Evolutionary conservation across 2,329 filamentous ascomycete species (phyloP).

Genomic region (Colletotrichum plurivorum): DNA sequence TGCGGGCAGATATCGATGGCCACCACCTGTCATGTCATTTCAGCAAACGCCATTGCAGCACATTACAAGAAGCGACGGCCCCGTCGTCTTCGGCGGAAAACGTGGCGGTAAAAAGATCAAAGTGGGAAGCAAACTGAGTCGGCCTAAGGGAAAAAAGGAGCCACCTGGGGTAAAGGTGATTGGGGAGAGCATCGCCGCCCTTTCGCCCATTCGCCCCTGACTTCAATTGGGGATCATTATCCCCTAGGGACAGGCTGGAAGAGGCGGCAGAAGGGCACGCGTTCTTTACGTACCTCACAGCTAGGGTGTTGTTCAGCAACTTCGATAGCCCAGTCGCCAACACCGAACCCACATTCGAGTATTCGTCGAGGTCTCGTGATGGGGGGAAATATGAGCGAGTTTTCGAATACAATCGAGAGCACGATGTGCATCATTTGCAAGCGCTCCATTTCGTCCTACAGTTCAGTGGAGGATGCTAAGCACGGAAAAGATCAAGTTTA

Average conservation of each 20-base stretch:
- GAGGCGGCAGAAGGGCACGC: background rate
- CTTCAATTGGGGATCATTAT: background rate
- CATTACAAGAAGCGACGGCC: background rate
- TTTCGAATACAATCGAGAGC: constrained; percentile 75
- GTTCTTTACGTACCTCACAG: constrained; percentile 69
- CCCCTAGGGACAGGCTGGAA: background rate
- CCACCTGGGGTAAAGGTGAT: background rate
- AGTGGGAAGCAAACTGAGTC: background rate
- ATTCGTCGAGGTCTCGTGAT: constrained; percentile 70
- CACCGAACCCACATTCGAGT: constrained; percentile 81
- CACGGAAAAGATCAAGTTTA: background rate
- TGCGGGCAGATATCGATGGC: constrained; percentile 81
- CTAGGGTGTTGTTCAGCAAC: constrained; percentile 75
- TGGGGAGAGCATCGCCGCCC: background rate
- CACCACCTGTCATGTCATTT: constrained; percentile 67
- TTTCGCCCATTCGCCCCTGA: background rate
- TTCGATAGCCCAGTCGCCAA: constrained; percentile 79
- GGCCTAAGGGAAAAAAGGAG: constrained; percentile 1
- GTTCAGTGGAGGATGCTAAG: constrained; percentile 29
- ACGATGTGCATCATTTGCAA: constrained; percentile 75
- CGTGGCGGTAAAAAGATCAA: background rate
- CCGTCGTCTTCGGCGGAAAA: background rate
- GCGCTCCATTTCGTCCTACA: constrained; percentile 77
- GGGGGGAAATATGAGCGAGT: constrained; percentile 79
- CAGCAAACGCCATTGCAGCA: constrained; percentile 26